A percentile compares a stretch with the other conserved stretches of the same genome.
These are phyloP conservation scores for Cyberlindnera meyerae DNA, from an alignment of 805 yeast genomes.

Conservation along the genomic window DNA sequence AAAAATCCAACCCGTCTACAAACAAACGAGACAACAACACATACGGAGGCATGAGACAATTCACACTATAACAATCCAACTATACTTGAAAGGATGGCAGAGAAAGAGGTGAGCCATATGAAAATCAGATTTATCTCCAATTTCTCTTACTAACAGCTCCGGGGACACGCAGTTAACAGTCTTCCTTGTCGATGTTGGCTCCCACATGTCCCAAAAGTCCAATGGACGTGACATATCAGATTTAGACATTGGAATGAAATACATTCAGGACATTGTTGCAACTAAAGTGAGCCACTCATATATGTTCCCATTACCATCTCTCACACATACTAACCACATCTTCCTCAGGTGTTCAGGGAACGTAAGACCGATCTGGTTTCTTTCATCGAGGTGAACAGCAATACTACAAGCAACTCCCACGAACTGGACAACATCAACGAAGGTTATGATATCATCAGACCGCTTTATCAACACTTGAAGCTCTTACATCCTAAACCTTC, in stretches of 20 bases:
- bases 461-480: slow-evolving; percentile 2
- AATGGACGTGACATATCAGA: slow-evolving; percentile 29
- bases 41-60: background rate
- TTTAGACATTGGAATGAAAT: slow-evolving; percentile 35
- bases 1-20: no score
- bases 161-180: slow-evolving; percentile 30
- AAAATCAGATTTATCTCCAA: no score
- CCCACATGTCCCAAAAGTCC: slow-evolving; percentile 31
- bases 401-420: slow-evolving; percentile 1
- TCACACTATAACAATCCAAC: background rate
- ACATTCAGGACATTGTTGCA: slow-evolving; percentile 37
- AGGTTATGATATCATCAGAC: slow-evolving; percentile 3
- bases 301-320: background rate
- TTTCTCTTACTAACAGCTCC: slow-evolving; percentile 1
- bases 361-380: slow-evolving; percentile 38
- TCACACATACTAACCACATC: background rate
- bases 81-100: slow-evolving; percentile 26
- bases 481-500: slow-evolving; percentile 4
- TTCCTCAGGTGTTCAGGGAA: slow-evolving; percentile 18
- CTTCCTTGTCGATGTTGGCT: slow-evolving; percentile 47
- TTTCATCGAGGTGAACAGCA: slow-evolving; percentile 27
- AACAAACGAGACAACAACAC: background rate
- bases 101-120: slow-evolving; percentile 29
- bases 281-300: slow-evolving; percentile 11
- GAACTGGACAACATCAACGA: slow-evolving; percentile 1